Base-by-base conservation (phyloP, 176 grass and related monocot species). In the Eragrostis curvula region DNA sequence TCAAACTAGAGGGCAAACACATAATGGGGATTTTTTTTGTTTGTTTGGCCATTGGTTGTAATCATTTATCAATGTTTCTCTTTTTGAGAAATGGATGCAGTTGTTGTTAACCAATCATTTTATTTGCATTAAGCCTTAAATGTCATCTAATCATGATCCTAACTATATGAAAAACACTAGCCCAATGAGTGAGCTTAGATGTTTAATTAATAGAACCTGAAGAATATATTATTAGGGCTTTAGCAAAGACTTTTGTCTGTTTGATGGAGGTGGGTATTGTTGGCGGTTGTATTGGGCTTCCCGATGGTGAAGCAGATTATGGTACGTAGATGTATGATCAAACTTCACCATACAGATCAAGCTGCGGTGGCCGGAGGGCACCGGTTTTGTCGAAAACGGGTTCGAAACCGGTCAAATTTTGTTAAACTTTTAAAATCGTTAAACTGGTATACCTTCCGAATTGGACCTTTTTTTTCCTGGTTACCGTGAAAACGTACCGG, bases 101-200 rank as follows among this genome's bases (percentile, higher is more conserved):
- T 70, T 87, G 18, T 71, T 87, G 63, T 75, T 84, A 73, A 78
- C 13, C 2, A 86, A 62, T 70, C 65, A n/a, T 55, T 48, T 14
- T 40, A 42, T 85, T 9, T 57, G 1, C 23, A 8, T 57, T 57
- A 10, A 21, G 10, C 23, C 8, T 59, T 1, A 25, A 25, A 59
- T 2, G 11, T 12, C 9, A 24, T 11, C 9, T 24, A 59, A 10
- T 25, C 56, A 25, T 59, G 21, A 59, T 59, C 2, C 24, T 24
- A 59, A 59, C 2, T 9, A 9, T 9, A 9, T n/a, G 7, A 24
- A 10, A 5, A 59, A 9, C 4, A 56, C 6, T 53, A 7, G 51
- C 5, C 1, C 21, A 55, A 21, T 6, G 52, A 21, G 18, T 55
- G 52, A 8, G 52, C 18, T 55, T 53, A 53, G 16, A 53, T 5